Percentiles rank a stretch among this genome's conserved stretches.
These are phyloP conservation scores for Rhododendron ovatum DNA, from an alignment of 148 eudicot genomes.

Conservation along the genomic window DNA sequence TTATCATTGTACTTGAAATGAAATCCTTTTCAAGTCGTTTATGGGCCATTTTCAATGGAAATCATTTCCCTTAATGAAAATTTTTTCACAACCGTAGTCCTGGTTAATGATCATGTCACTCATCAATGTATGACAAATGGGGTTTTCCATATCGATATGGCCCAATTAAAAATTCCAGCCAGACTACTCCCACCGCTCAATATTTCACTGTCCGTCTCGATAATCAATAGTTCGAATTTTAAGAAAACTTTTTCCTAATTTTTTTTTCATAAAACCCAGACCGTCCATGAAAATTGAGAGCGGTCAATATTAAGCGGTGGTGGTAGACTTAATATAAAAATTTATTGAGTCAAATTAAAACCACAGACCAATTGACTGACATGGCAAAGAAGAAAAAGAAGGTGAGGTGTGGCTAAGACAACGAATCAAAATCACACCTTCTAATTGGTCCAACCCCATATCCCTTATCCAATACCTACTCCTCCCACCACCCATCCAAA, in stretches of 20 bases:
- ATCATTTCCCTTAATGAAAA: not conserved
- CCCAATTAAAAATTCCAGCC: not conserved
- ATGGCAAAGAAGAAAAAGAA: not conserved
- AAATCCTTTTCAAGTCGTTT: not conserved
- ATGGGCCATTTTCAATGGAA: not conserved
- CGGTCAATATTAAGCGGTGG: too few relatives aligned
- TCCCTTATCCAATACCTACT: constrained; percentile 50
- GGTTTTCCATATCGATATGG: not conserved
- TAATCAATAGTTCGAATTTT: too few relatives aligned
- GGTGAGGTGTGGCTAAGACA: constrained; percentile 9
- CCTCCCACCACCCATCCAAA: constrained; percentile 16
- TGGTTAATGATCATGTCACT: not conserved
- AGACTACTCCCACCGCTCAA: too few relatives aligned
- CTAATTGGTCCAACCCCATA: constrained; percentile 56
- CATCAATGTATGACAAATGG: not conserved
- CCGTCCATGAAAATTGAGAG: too few relatives aligned
- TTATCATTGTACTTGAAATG: not conserved
- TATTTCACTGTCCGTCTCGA: too few relatives aligned
- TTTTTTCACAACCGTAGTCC: not conserved
- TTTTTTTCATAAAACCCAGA: too few relatives aligned
- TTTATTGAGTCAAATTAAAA: not conserved
- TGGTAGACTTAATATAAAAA: too few relatives aligned
- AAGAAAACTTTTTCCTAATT: too few relatives aligned
- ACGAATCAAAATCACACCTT: constrained; percentile 46
- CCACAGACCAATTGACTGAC: not conserved